Base-by-base conservation (phyloP, 192 early-diverging fungal species). In the Powellomyces hirtus region DNA sequence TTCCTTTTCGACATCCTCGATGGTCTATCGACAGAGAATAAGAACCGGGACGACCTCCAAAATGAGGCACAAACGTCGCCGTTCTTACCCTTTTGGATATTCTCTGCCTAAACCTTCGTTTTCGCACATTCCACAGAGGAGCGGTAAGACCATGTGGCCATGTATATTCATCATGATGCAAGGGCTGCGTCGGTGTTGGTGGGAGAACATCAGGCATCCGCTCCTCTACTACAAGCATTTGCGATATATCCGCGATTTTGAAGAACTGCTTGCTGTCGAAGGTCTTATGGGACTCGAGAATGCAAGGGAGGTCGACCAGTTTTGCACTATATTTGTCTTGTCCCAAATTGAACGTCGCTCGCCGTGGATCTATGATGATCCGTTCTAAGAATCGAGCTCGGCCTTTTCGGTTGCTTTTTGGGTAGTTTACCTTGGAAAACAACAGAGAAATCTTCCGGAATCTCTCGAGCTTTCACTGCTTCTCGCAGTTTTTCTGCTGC, bases 251-350 rank as follows among this genome's bases (percentile, higher is more conserved):
- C 20, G 86, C 88, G 38, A 92, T 83, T 62, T 95, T 95, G 72
- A 90, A 93, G 35, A 92, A 81, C 66, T 94, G 91, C 61, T 92
- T 91, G 64, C 88, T 87, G 62, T 95, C 91, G 10, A 92, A 74
- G 0, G 91, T 93, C 70, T 94, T 95, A 65, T 92, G 90, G 1
- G 92, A 86, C 68, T 95, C 93, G 33, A 91, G 85, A 59, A 95
- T 91, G 18, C 86, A 89, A 11, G 93, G 93, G 34, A 95, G 68
- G 71, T 95, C 93, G 2, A 93, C 89, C 8, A 95, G 81, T 34
- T 79, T 88, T n/a, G 86, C 82, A 14, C 78, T 65, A 42, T 88
- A 90, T 20, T 76, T 75, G 11, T 76, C 40, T 10, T 75, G 77
- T n/a, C 82, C 77, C 38, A 88, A 79, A 7, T 53, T 69, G 31